A percentile compares a stretch with the other conserved stretches of the same genome.
phyloP scores from a whole-genome alignment of 2,329 filamentous ascomycete genomes.

The Hymenotorrendiella dingleyae region DNA sequence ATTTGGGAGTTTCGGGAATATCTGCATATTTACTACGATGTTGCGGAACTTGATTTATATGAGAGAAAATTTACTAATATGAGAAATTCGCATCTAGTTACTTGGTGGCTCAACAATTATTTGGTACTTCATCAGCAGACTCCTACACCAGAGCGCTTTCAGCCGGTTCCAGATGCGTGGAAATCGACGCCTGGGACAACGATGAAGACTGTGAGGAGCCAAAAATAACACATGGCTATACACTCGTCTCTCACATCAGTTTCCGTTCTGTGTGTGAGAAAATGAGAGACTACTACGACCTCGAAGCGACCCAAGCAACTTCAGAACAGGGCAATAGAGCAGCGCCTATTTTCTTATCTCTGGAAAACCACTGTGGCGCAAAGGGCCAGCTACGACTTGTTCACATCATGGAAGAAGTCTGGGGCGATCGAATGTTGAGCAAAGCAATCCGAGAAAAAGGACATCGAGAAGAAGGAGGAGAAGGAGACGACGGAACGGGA shows the following conservation, averaged over 20 bases:
- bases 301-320: constrained; percentile 43
- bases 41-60: no score
- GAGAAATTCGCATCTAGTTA: no score
- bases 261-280: constrained; percentile 62
- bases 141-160: constrained; percentile 58
- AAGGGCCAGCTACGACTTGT: constrained; percentile 56
- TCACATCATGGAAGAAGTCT: constrained; percentile 60
- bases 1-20: no score
- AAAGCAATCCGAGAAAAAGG: constrained; percentile 51
- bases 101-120: constrained; percentile 63
- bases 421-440: constrained; percentile 53
- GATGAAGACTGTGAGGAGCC: constrained; percentile 54
- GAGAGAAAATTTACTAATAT: no score
- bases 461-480: constrained; percentile 47
- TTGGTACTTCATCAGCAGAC: constrained; percentile 53
- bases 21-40: no score
- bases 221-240: constrained; percentile 66
- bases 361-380: constrained; percentile 61
- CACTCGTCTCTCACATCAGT: constrained; percentile 58
- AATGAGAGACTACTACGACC: constrained; percentile 56
- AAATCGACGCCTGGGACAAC: constrained; percentile 70
- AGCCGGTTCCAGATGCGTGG: constrained; percentile 62
- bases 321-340: constrained; percentile 35
- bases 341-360: constrained; percentile 56
- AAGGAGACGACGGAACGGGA: no score